Base-by-base conservation (phyloP, 2,329 filamentous ascomycete genomes). In the Pseudonectria foliicola region DNA sequence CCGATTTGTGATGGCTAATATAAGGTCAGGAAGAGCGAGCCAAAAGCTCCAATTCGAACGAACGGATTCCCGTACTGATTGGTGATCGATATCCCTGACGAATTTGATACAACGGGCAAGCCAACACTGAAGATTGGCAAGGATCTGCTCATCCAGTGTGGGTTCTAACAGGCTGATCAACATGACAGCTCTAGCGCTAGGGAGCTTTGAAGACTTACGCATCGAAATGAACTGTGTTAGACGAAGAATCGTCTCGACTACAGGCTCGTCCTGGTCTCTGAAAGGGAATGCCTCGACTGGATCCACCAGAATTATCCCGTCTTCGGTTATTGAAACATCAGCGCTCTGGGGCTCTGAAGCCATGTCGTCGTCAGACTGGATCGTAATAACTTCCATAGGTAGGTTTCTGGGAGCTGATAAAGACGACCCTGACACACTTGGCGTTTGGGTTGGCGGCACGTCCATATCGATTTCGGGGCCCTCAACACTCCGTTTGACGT, bases 21-120 rank as follows among this genome's bases (percentile, higher is more conserved):
- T 59, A 8, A 79, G 46, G 0, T 71, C 67, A 1, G 76, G 73
- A 16, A 80, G 61, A 3, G 53, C 41, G 23, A 54, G 44, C 76
- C 76, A 81, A 43, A 80, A 71, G 4, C 59, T 49, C 24, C 52
- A 60, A 38, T 77, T 59, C 23, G 60, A 57, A 12, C 53, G 55
- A 36, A 64, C 70, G 2, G 67, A 66, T 16, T 67, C 58, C n/a
- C 64, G 50, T 6, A 67, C 59, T 3, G 49, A 46, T 10, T 58
- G 50, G 15, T 55, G 49, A 4, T 61, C 48, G 13, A 59, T 57
- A 13, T 48, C 46, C 24, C 48, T 52, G 25, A 63, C 61, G 44
- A 63, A 70, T 14, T 41, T 43, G 14, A 78, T 44, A 49, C 69
- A 76, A 12, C 52, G 55, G 7, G 66, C 60, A 15, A 78, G 61